phyloP scores from a whole-genome alignment of 495 filamentous ascomycete species.

The Podospora tetraspora region DNA sequence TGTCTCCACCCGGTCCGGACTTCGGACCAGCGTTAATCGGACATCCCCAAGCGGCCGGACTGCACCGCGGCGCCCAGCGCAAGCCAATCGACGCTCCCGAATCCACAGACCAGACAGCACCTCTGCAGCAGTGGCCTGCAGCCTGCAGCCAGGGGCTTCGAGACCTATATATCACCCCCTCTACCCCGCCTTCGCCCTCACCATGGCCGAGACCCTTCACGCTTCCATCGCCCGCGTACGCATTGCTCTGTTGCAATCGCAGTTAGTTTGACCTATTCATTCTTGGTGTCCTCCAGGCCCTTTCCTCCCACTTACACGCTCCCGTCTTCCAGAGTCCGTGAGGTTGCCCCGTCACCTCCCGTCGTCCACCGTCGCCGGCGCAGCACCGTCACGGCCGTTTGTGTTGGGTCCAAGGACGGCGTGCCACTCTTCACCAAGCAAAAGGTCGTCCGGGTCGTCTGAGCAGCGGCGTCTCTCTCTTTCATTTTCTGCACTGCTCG shows the following conservation, averaged over 20 bases:
- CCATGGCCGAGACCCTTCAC: slow-evolving; percentile 27
- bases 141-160: no score
- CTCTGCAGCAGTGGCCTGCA: no score
- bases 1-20: neutral
- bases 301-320: neutral
- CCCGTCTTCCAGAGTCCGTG: slow-evolving; percentile 19
- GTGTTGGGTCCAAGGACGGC: slow-evolving; percentile 26
- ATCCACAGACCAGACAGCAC: neutral
- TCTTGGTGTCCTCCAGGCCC: neutral
- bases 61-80: neutral
- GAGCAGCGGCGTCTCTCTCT: slow-evolving; percentile 1
- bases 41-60: neutral
- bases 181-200: slow-evolving; percentile 8
- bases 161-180: neutral
- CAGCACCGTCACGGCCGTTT: slow-evolving; percentile 23
- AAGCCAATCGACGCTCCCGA: neutral
- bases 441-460: slow-evolving; percentile 27
- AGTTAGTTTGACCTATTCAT: slow-evolving; percentile 22
- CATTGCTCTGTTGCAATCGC: slow-evolving; percentile 31
- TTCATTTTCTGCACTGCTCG: neutral
- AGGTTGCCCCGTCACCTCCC: slow-evolving; percentile 10
- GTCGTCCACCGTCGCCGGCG: slow-evolving; percentile 22
- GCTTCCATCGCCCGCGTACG: slow-evolving; percentile 29
- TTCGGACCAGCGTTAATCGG: neutral
- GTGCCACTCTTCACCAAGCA: slow-evolving; percentile 29